Evolutionary conservation across 257 asterid species (phyloP), one percentile per base, ranked within the genome.

Genomic region (Oldenlandia corymbosa): DNA sequence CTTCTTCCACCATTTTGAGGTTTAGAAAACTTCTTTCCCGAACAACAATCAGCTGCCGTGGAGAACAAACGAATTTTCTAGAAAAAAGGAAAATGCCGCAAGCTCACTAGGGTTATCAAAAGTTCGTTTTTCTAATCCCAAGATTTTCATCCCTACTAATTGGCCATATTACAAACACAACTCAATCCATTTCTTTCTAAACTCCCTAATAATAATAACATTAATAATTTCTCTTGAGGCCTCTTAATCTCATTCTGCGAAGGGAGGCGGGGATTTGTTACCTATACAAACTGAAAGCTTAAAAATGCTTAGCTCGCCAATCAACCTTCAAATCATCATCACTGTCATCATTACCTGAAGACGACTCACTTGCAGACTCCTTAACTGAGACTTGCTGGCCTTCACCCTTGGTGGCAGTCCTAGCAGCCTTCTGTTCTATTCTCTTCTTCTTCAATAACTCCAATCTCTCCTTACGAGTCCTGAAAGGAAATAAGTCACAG

Each of bases 281-380:
- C 47, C 41, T 36, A 54, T 11, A 55, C 24, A 52, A 54, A 65
- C 41, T 10, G 55, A n/a, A 62, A 31, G 55, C 39, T 76, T 67
- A 89, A 21, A 89, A 83, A 70, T 81, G 96, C 78, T 89, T 89
- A 7, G 99, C 86, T 76, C 99, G 83, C 99, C 99, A 92, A 76
- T 92, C 97, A 52, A 87, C 85, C 48, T 82, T 75, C 65, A 76
- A 69, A 74, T 77, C 76, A 56, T 70, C 93, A 61, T 76, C 70
- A 27, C 79, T 84, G 54, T 86, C 94, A 32, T 75, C 88, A 21
- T 85, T 94, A 63, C 95, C 83, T 65, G 91, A 83, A 41, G 90
- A 82, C 64, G 75, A 85, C 31, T 80, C 81, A 1, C 26, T 70
- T 34, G 60, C 49, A 51, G 81, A 28, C 50, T 74, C 69, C 76